Evolutionary conservation across 352 stramenopile genomes (phyloP).

Genomic region (Phytopythium oedochilum): DNA sequence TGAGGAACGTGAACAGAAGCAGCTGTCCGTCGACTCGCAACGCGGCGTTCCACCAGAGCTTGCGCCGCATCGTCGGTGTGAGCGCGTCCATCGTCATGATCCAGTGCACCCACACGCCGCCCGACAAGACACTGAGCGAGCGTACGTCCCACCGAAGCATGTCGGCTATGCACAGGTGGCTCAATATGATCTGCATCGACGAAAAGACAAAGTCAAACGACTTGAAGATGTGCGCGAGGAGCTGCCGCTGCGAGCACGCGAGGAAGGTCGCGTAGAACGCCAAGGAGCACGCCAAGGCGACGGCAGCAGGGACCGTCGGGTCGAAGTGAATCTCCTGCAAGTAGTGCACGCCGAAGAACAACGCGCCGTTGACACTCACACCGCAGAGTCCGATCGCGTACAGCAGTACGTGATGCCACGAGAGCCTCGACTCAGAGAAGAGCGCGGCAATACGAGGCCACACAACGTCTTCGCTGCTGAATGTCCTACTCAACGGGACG

Average conservation of each 20-base stretch:
- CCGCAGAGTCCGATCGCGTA: not conserved
- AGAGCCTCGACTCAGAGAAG: not conserved
- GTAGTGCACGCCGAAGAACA: conserved; percentile 2
- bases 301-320: not conserved
- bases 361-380: not conserved
- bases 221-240: conserved; percentile 2
- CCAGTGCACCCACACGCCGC: conserved; percentile 10
- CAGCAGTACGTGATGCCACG: not conserved
- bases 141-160: conserved; percentile 6
- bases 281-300: not conserved
- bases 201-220: conserved; percentile 10
- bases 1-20: conserved; percentile 1
- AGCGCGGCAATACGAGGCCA: not conserved
- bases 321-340: conserved; percentile 1
- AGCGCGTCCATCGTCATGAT: conserved; percentile 15
- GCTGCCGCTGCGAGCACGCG: conserved; percentile 6
- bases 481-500: not conserved
- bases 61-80: conserved; percentile 16
- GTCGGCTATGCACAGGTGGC: conserved; percentile 6
- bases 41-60: conserved; percentile 10
- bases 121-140: not conserved
- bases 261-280: not conserved
- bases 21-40: not conserved
- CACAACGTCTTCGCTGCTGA: conserved; percentile 1
- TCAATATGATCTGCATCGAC: conserved; percentile 6